Evolutionary conservation across 768 basidiomycete species (phyloP).

Genomic region (Dacryopinax primogenitus): DNA sequence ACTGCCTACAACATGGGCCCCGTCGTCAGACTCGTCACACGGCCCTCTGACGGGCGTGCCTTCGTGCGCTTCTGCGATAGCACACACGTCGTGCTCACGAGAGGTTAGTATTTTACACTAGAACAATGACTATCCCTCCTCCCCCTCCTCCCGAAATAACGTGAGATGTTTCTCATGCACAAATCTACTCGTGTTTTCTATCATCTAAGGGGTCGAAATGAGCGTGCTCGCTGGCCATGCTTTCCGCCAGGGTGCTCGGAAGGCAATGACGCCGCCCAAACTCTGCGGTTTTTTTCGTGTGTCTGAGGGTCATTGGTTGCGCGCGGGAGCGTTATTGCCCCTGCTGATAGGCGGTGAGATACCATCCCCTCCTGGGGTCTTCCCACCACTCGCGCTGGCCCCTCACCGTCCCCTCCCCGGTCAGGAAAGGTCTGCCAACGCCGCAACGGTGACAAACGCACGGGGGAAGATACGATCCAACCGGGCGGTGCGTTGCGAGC

Average conservation of each 20-base stretch:
- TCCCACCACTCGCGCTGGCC: background rate
- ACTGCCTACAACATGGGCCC: slow-evolving; percentile 8
- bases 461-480: background rate
- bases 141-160: too few relatives aligned
- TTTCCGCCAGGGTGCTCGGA: slow-evolving; percentile 7
- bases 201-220: background rate
- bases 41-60: slow-evolving; percentile 7
- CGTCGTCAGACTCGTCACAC: slow-evolving; percentile 10
- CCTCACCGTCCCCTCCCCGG: background rate
- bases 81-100: slow-evolving; percentile 3
- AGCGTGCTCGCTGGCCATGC: slow-evolving; percentile 7
- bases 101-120: background rate
- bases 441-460: background rate
- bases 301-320: slow-evolving; percentile 8
- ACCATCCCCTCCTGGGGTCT: slow-evolving; percentile 5
- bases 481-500: background rate
- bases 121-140: background rate
- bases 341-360: slow-evolving; percentile 7
- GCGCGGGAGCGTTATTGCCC: slow-evolving; percentile 5
- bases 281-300: background rate
- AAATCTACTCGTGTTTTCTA: background rate
- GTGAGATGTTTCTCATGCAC: background rate
- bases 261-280: slow-evolving; percentile 8
- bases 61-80: slow-evolving; percentile 9
- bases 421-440: background rate